Evolutionary conservation across 2,329 filamentous ascomycete species (phyloP), one percentile per base, ranked within the genome.

Genomic region (Aspergillus costaricaensis): DNA sequence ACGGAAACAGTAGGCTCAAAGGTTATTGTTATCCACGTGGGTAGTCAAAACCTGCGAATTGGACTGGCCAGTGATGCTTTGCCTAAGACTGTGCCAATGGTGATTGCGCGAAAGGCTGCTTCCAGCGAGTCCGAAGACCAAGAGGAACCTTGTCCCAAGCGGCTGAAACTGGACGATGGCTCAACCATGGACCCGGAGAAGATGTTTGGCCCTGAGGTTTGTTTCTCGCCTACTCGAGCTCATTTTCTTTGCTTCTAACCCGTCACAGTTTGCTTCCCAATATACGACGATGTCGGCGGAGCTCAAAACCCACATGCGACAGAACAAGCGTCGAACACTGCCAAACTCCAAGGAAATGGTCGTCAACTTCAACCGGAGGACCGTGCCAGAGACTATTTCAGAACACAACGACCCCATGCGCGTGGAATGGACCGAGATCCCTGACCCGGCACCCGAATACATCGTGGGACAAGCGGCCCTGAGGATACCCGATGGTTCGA

Each of bases 291-390:
- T 95, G 89, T 91, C 87, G 62, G 87, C 88, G 57, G 93, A 97
- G 48, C 86, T 99, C 62, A 96, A 96, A 78, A 80, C 89, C 2
- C 90, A 92, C 55, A 96, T 98, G 91, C 88, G 94, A 63, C 86
- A 88, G 67, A 96, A 96, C 79, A 98, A 98, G 82, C 88, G 92
- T 72, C 91, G 96, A 74, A 93, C 97, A 15, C 80, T 98, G 53
- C 95, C 95, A n/a, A 98, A 98, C 74, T 97, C 93, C 0, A 96
- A 96, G 76, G 95, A 99, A 72, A 82, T 97, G 60, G 94, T 97
- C 1, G 87, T 93, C 65, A 98, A 96, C 72, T 98, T 91, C 83
- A 99, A 99, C 76, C 87, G 91, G 56, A 86, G 91, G 51, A 91
- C 88, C 0, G 87, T 90, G 36, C 89, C 92, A 6, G 95, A 98